Evolutionary conservation across 2,329 filamentous ascomycete species (phyloP).

Genomic region (Neopestalotiopsis sp.): DNA sequence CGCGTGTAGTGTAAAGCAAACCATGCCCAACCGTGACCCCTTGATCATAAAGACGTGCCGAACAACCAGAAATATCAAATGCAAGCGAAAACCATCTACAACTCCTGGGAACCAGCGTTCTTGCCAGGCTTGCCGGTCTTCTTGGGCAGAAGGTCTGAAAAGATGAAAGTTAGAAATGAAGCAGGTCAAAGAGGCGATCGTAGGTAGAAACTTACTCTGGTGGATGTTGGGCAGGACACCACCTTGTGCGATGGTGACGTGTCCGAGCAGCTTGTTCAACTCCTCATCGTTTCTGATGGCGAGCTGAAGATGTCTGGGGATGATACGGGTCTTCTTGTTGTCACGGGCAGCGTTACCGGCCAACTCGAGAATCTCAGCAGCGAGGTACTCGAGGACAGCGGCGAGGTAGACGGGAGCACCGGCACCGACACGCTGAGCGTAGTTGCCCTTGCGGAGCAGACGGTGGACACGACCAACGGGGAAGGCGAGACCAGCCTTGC

Average conservation of each 20-base stretch:
- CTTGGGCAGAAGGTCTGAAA: constrained; percentile 93
- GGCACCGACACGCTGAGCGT: constrained; percentile 98
- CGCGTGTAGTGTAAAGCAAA: constrained; percentile 53
- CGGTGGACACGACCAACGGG: constrained; percentile 99
- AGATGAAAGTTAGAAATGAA: constrained; percentile 43
- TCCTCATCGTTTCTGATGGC: constrained; percentile 99
- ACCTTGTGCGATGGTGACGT: constrained; percentile 96
- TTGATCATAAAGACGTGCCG: constrained; percentile 79
- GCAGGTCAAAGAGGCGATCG: constrained; percentile 11
- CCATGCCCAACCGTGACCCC: constrained; percentile 80
- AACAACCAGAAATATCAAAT: constrained; percentile 68
- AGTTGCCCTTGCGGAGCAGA: constrained; percentile 99
- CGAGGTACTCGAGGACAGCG: constrained; percentile 97
- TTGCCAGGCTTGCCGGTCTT: constrained; percentile 97
- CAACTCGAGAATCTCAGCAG: constrained; percentile 98
- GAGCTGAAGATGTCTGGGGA: constrained; percentile 97
- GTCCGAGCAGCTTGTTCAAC: constrained; percentile 96
- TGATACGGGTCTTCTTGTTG: constrained; percentile 99
- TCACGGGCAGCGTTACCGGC: constrained; percentile 98
- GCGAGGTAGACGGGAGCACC: constrained; percentile 97
- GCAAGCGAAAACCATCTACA: constrained; percentile 68
- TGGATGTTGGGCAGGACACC: constrained; percentile 97
- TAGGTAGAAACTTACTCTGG: constrained; percentile 74
- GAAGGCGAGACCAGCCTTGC: constrained; percentile 99
- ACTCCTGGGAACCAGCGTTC: constrained; percentile 84